phyloP scores from a whole-genome alignment of 176 grass and related monocot species.

The Cocos nucifera region DNA sequence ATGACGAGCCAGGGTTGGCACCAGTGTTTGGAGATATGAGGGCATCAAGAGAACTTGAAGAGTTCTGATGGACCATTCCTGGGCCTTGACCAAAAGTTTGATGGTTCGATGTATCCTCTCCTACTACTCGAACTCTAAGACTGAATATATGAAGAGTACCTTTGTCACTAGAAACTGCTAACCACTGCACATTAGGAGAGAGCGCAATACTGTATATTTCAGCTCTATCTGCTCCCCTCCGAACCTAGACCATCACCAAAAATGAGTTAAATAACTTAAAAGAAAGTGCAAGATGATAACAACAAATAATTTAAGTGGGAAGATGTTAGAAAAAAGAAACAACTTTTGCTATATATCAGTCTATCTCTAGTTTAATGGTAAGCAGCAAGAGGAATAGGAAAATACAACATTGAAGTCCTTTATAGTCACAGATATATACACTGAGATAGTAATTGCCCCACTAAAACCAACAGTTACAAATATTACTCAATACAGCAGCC shows the following conservation, averaged over 20 bases:
- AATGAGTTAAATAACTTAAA: conserved; percentile 3
- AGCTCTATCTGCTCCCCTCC: conserved; percentile 78
- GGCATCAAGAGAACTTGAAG: conserved; percentile 53
- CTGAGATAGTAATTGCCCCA: too few relatives aligned
- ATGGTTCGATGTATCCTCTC: conserved; percentile 48
- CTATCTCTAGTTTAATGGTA: too few relatives aligned
- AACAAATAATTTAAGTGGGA: too few relatives aligned
- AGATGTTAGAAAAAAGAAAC: too few relatives aligned
- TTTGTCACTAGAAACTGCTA: conserved; percentile 85
- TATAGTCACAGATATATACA: too few relatives aligned
- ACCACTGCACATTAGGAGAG: conserved; percentile 77
- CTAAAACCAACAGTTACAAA: too few relatives aligned
- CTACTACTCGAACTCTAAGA: conserved; percentile 71
- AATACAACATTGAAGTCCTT: too few relatives aligned
- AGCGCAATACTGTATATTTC: conserved; percentile 84
- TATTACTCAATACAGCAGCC: too few relatives aligned
- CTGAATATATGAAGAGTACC: conserved; percentile 86
- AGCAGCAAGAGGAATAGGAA: too few relatives aligned
- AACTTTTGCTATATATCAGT: too few relatives aligned
- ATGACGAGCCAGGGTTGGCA: conserved; percentile 67
- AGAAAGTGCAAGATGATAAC: too few relatives aligned
- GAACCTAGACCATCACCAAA: conserved; percentile 39
- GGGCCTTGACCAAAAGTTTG: conserved; percentile 40
- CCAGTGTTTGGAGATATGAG: conserved; percentile 65
- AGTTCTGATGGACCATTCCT: conserved; percentile 56